A percentile compares a stretch with the other conserved stretches of the same genome.
These are phyloP conservation scores for Incumbomyces delicatus DNA, from an alignment of 2,329 filamentous ascomycete species.

Conservation along the genomic window DNA sequence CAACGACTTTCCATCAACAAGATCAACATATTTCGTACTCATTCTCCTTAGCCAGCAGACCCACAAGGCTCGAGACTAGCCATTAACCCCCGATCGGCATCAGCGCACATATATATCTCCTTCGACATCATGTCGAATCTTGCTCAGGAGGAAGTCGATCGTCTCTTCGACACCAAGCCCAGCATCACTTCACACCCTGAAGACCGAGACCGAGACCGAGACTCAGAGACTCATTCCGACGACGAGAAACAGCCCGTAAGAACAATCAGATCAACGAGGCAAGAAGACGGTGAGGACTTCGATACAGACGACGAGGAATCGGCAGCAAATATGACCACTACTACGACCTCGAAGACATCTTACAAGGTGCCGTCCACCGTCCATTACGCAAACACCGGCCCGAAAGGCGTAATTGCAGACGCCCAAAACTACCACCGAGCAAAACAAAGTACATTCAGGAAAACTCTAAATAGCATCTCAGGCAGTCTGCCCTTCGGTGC, in stretches of 20 bases:
- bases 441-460: constrained; percentile 38
- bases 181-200: constrained; percentile 32
- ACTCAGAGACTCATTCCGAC: constrained; percentile 13
- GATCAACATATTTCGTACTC: no score
- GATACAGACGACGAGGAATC: constrained; percentile 26
- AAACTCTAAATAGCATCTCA: constrained; percentile 23
- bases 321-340: constrained; percentile 24
- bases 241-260: constrained; percentile 10
- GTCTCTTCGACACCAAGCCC: constrained; percentile 30
- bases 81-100: no score
- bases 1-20: no score
- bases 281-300: constrained; percentile 21
- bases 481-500: constrained; percentile 18
- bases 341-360: constrained; percentile 26
- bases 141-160: constrained; percentile 40
- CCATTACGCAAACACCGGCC: constrained; percentile 41
- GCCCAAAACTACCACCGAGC: constrained; percentile 41
- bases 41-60: no score
- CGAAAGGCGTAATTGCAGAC: constrained; percentile 43
- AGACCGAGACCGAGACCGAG: constrained; percentile 25
- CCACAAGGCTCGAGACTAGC: no score
- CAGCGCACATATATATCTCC: no score
- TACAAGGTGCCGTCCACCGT: constrained; percentile 37
- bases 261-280: constrained; percentile 21
- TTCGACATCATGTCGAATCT: constrained; percentile 30